These are phyloP conservation scores for Carnegiea gigantea DNA, from an alignment of 179 eudicot species.

Conservation along the genomic window DNA sequence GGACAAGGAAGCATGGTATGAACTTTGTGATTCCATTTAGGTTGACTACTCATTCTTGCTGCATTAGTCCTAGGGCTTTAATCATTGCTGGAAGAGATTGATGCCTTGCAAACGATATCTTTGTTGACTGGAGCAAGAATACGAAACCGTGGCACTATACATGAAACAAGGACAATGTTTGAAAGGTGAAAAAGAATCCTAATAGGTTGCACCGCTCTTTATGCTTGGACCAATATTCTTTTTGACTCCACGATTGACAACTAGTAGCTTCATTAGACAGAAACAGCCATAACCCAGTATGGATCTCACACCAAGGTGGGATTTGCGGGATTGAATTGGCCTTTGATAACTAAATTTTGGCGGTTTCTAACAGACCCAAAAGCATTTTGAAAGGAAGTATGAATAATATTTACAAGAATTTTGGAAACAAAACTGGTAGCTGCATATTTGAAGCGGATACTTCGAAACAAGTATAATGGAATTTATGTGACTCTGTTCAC, in stretches of 20 bases:
- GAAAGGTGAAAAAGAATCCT: background rate
- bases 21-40: background rate
- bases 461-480: background rate
- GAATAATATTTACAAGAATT: no score
- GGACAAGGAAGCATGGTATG: background rate
- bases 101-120: background rate
- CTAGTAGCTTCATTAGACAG: background rate
- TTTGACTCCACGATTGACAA: background rate
- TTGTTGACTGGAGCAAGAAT: background rate
- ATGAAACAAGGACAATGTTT: constrained; percentile 1
- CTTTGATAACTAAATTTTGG: background rate
- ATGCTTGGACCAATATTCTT: background rate
- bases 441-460: background rate
- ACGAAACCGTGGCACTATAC: background rate
- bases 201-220: background rate
- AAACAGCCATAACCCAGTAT: background rate
- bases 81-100: background rate
- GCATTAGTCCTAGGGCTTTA: background rate
- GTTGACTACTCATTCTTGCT: background rate
- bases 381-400: no score
- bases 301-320: background rate
- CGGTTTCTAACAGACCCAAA: background rate
- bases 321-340: background rate
- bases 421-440: background rate
- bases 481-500: no score